Conservation (phyloP, 352 stramenopile species). For the Phytophthora sansomeana region DNA sequence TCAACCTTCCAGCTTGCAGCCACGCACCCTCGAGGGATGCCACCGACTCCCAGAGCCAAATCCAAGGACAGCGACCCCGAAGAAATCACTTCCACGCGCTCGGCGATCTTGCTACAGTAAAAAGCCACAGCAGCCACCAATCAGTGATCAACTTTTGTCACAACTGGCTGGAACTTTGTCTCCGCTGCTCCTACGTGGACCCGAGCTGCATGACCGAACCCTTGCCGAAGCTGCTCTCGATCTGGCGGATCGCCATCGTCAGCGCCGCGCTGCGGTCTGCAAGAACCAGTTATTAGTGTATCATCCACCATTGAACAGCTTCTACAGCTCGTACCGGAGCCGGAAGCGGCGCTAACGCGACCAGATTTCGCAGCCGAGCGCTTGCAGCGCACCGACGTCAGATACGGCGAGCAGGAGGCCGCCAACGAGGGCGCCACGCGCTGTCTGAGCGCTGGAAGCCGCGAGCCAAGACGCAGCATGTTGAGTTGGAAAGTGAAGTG, state of each 20-base stretch:
- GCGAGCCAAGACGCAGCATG: too few relatives aligned
- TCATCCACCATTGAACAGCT: not conserved
- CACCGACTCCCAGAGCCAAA: constrained; percentile 91
- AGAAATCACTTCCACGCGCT: constrained; percentile 94
- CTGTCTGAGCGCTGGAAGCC: constrained; percentile 20
- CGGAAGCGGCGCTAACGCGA: constrained; percentile 22
- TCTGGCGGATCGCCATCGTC: constrained; percentile 95
- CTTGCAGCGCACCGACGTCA: constrained; percentile 40
- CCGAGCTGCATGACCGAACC: constrained; percentile 97
- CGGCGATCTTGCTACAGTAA: constrained; percentile 71
- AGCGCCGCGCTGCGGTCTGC: constrained; percentile 88
- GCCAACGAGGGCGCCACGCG: constrained; percentile 10
- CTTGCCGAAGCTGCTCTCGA: constrained; percentile 96
- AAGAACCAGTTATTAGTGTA: not conserved
- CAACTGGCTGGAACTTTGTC: not conserved
- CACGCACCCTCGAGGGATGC: constrained; percentile 92
- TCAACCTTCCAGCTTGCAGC: not conserved
- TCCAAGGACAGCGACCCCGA: constrained; percentile 95
- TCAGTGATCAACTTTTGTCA: constrained; percentile 15
- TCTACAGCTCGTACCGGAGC: constrained; percentile 20
- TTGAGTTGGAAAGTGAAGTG: constrained; percentile 9
- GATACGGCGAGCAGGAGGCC: constrained; percentile 12
- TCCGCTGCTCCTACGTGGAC: constrained; percentile 62
- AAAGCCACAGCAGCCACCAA: not conserved
- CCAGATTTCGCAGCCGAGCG: constrained; percentile 41